Percentiles rank a stretch among this genome's conserved stretches.
Conservation (phyloP, 441 rosid species). For the Dalechampia spathulata region DNA sequence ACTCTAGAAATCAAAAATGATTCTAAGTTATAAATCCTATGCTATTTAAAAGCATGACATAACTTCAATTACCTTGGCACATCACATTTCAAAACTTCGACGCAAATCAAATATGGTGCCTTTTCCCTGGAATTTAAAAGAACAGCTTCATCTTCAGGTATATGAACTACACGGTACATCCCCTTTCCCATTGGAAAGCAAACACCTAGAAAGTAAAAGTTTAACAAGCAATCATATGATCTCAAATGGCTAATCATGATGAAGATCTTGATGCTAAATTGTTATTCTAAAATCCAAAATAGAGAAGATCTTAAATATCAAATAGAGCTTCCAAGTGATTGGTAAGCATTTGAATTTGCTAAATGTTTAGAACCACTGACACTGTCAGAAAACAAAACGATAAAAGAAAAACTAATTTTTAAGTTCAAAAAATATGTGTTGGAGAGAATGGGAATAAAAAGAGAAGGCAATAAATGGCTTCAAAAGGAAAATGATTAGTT, state of each 20-base stretch:
- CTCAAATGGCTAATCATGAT: not conserved
- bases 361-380: not conserved
- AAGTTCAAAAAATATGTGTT: not conserved
- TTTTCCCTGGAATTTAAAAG: constrained; percentile 98
- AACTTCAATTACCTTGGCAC: constrained; percentile 47
- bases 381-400: not conserved
- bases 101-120: constrained; percentile 91
- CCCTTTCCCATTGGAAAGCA: constrained; percentile 99
- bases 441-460: not conserved
- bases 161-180: constrained; percentile 87
- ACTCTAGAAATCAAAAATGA: too few relatives aligned
- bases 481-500: too few relatives aligned
- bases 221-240: not conserved
- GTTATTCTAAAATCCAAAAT: not conserved
- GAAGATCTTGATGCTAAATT: not conserved
- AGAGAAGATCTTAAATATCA: not conserved
- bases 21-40: not conserved
- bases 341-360: not conserved
- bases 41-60: not conserved
- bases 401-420: not conserved
- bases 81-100: constrained; percentile 88
- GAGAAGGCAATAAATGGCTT: too few relatives aligned
- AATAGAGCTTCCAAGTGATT: not conserved
- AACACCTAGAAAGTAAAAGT: constrained; percentile 47
- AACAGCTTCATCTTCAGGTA: constrained; percentile 97